Evolutionary conservation across 495 filamentous ascomycete species (phyloP).

Genomic region (Bryoglossum gracile): DNA sequence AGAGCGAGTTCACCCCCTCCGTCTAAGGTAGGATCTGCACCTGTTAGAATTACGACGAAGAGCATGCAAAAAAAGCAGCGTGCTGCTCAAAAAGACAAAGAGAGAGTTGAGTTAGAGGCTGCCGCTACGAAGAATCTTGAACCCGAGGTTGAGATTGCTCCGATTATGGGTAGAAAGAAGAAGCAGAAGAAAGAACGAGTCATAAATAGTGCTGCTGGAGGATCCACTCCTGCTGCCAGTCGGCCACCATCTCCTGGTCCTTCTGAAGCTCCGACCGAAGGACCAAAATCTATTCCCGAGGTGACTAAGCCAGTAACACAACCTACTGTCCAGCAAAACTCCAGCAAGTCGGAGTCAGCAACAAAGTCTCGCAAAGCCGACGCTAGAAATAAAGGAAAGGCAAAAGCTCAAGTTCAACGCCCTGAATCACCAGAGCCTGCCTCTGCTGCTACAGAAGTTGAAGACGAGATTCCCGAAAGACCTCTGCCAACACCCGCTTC

Average conservation of each 20-base stretch:
- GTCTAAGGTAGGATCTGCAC: constrained; percentile 66
- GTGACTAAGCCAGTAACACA: constrained; percentile 28
- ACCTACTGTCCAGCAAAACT: constrained; percentile 16
- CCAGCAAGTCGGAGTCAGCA: neutral
- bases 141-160: constrained; percentile 57
- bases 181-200: constrained; percentile 73
- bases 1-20: constrained; percentile 74
- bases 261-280: constrained; percentile 9
- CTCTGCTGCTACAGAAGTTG: constrained; percentile 29
- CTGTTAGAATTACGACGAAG: constrained; percentile 76
- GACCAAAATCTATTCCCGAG: constrained; percentile 5
- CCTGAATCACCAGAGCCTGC: constrained; percentile 27
- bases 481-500: constrained; percentile 30
- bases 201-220: constrained; percentile 32
- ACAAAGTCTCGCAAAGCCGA: neutral
- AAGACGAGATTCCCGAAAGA: constrained; percentile 28
- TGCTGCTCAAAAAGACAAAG: constrained; percentile 55
- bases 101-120: constrained; percentile 41
- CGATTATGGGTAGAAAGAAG: constrained; percentile 82
- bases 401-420: constrained; percentile 30
- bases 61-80: constrained; percentile 85
- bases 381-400: constrained; percentile 25
- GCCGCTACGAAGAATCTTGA: constrained; percentile 46
- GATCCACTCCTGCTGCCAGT: constrained; percentile 35
- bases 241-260: constrained; percentile 22